Conservation (phyloP, 2,329 filamentous ascomycete genomes). For the Macrophomina pseudophaseolina region DNA sequence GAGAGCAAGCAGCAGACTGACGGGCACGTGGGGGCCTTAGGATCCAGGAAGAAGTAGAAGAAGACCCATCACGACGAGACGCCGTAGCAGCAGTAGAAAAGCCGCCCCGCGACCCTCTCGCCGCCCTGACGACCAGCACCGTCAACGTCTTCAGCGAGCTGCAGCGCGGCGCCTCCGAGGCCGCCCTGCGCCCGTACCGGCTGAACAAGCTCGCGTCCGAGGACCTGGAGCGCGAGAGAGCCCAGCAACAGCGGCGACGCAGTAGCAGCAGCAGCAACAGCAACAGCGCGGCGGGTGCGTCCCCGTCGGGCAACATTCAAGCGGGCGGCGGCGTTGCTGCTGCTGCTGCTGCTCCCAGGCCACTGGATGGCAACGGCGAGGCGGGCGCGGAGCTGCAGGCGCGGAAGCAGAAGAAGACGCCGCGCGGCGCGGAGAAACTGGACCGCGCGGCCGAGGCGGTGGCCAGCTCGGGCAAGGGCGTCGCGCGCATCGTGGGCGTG, state of each 20-base stretch:
- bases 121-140: not conserved
- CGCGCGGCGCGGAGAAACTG: not conserved
- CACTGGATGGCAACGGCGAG: not conserved
- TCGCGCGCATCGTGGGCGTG: slow-evolving; percentile 72
- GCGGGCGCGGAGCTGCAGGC: not conserved
- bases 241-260: no score
- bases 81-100: not conserved
- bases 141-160: not conserved
- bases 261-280: no score
- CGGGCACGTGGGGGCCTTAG: no score
- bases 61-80: not conserved
- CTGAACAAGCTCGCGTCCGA: not conserved
- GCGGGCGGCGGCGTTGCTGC: no score
- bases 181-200: not conserved
- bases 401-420: not conserved
- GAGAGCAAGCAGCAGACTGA: no score
- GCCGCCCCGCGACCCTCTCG: not conserved
- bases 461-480: slow-evolving; percentile 64
- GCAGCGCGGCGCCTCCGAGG: not conserved
- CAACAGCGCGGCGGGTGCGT: no score
- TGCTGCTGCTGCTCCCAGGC: not conserved
- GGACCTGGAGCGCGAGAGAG: not conserved
- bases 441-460: not conserved
- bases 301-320: no score
- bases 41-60: no score